Conservation (phyloP, 2,329 filamentous ascomycete species). For the Fusarium annulatum region DNA sequence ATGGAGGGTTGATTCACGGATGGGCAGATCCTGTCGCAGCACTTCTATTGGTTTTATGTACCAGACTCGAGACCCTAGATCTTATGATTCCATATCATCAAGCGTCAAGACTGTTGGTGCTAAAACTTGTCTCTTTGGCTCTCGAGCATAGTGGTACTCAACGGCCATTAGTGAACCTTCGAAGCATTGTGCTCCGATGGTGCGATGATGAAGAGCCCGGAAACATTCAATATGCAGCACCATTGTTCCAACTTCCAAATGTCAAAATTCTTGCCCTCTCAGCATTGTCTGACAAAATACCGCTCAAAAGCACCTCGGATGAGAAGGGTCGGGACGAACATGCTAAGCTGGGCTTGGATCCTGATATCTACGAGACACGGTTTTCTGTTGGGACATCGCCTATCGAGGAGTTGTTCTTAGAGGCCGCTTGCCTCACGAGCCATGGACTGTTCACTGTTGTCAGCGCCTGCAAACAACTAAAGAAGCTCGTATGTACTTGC, state of each 20-base stretch:
- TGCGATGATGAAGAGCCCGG: rapidly evolving
- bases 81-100: background rate
- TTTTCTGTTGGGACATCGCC: background rate
- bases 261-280: background rate
- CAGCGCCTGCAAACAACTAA: background rate
- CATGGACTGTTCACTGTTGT: background rate
- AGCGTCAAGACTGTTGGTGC: background rate
- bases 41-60: too few species aligned
- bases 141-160: rapidly evolving
- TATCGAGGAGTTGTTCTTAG: background rate
- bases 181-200: background rate
- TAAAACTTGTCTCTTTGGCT: rapidly evolving
- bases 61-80: too few species aligned
- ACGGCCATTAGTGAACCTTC: background rate
- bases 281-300: rapidly evolving
- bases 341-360: rapidly evolving
- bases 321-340: too few species aligned
- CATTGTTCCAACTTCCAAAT: background rate
- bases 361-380: background rate
- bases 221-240: background rate
- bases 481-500: too few species aligned
- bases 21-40: too few species aligned
- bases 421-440: rapidly evolving
- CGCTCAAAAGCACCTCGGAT: rapidly evolving
- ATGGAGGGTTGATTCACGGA: too few species aligned